Evolutionary conservation across 1,284 basidiomycete genomes (phyloP).

Genomic region (Porodaedalea pini): DNA sequence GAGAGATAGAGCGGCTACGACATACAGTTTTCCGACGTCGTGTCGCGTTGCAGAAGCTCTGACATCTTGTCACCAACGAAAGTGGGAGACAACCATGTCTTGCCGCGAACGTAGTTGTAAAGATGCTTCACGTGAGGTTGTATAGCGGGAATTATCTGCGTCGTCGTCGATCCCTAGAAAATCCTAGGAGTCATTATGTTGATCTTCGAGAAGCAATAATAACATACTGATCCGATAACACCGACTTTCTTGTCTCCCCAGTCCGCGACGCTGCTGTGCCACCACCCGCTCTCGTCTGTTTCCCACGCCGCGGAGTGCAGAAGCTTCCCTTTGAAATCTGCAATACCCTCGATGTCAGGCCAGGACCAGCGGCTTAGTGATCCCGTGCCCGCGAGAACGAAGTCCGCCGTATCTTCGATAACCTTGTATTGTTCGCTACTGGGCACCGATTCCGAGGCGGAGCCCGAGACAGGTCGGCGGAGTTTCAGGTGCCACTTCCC

Average conservation of each 20-base stretch:
- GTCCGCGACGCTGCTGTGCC: constrained; percentile 45
- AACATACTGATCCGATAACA: constrained; percentile 56
- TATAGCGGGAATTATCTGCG: constrained; percentile 58
- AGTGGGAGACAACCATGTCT: constrained; percentile 55
- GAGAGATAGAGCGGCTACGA: not conserved
- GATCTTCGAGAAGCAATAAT: not conserved
- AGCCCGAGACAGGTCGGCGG: constrained; percentile 31
- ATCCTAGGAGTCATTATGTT: not conserved
- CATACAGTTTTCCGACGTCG: constrained; percentile 42
- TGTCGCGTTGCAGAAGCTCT: constrained; percentile 36
- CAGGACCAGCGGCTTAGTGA: constrained; percentile 51
- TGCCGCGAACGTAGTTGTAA: constrained; percentile 55
- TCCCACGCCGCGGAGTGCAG: constrained; percentile 59
- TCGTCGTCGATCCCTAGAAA: constrained; percentile 54
- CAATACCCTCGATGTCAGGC: constrained; percentile 54
- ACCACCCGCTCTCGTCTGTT: constrained; percentile 37
- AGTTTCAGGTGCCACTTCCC: constrained; percentile 55
- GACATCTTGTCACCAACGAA: constrained; percentile 42
- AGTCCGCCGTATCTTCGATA: constrained; percentile 48
- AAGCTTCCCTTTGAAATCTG: constrained; percentile 47
- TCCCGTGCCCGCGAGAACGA: constrained; percentile 45
- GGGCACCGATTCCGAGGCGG: not conserved
- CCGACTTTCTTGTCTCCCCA: constrained; percentile 56
- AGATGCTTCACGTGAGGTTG: constrained; percentile 51
- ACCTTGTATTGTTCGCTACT: constrained; percentile 33